Percentiles rank a stretch among this genome's conserved stretches.
phyloP scores from a whole-genome alignment of 148 eudicot genomes.

The Arbutus unedo region DNA sequence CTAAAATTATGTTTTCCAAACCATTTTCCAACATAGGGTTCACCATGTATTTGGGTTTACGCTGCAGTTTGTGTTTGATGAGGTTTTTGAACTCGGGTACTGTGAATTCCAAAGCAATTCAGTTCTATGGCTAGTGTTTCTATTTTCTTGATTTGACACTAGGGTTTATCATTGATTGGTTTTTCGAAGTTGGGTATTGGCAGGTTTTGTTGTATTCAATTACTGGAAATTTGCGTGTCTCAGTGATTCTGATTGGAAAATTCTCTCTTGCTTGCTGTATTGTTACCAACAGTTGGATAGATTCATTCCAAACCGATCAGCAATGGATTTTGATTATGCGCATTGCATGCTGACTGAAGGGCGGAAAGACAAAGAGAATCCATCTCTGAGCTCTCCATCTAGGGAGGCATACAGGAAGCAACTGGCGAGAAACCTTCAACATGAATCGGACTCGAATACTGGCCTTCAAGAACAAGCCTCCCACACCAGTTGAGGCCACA shows the following conservation, averaged over 20 bases:
- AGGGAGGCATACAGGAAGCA: constrained; percentile 85
- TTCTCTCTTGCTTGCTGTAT: neutral
- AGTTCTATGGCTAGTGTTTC: no score
- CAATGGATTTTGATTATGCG: constrained; percentile 89
- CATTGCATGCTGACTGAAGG: constrained; percentile 83
- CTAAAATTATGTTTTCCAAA: no score
- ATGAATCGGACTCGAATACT: constrained; percentile 84
- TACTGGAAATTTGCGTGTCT: neutral
- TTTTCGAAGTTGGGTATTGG: neutral
- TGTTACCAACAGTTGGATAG: constrained; percentile 62
- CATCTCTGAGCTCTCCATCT: constrained; percentile 57
- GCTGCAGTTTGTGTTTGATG: neutral
- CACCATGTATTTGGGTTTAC: neutral
- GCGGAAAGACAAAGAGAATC: constrained; percentile 75
- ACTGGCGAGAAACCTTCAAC: constrained; percentile 70
- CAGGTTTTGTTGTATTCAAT: neutral
- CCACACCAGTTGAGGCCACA: constrained; percentile 53
- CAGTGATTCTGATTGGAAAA: no score
- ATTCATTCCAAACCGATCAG: constrained; percentile 88
- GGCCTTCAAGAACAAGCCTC: constrained; percentile 94
- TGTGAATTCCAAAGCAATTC: neutral
- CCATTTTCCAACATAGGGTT: no score
- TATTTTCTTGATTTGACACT: neutral
- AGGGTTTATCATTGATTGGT: neutral
- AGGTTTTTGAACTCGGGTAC: neutral